Evolutionary conservation across 2,329 filamentous ascomycete species (phyloP).

Genomic region (Apiospora marii): DNA sequence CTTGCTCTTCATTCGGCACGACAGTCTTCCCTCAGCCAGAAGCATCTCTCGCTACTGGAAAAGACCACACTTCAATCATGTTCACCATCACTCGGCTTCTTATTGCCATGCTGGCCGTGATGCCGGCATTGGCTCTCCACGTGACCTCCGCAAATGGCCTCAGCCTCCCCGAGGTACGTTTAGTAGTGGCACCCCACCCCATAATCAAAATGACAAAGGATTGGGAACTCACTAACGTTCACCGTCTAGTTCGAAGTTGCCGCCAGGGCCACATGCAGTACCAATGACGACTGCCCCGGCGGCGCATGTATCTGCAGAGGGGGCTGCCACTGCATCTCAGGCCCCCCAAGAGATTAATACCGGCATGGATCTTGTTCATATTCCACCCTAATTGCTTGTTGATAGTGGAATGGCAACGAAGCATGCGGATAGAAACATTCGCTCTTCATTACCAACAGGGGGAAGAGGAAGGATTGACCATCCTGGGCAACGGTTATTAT

Average conservation of each 20-base stretch:
- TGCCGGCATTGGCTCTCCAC: background rate
- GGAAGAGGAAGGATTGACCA: background rate
- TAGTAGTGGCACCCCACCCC: background rate
- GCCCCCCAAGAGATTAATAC: background rate
- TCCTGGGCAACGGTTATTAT: background rate
- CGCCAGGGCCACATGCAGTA: background rate
- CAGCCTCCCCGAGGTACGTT: background rate
- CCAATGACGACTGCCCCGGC: background rate
- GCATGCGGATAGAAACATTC: background rate
- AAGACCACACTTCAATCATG: background rate
- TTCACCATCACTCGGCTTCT: background rate
- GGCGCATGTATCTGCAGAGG: conserved; percentile 8
- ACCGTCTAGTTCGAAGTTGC: background rate
- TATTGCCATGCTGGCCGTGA: background rate
- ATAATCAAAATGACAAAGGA: background rate
- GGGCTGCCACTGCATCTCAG: conserved; percentile 10
- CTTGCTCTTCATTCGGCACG: background rate
- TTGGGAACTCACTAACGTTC: background rate
- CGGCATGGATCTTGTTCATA: background rate
- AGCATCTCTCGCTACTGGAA: background rate
- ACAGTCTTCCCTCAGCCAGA: too few species aligned
- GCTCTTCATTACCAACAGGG: background rate
- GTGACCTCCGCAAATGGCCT: background rate
- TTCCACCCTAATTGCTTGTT: background rate
- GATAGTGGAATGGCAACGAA: background rate